These are phyloP conservation scores for Tylopilus sp. DNA, from an alignment of 768 basidiomycete genomes.

Conservation along the genomic window DNA sequence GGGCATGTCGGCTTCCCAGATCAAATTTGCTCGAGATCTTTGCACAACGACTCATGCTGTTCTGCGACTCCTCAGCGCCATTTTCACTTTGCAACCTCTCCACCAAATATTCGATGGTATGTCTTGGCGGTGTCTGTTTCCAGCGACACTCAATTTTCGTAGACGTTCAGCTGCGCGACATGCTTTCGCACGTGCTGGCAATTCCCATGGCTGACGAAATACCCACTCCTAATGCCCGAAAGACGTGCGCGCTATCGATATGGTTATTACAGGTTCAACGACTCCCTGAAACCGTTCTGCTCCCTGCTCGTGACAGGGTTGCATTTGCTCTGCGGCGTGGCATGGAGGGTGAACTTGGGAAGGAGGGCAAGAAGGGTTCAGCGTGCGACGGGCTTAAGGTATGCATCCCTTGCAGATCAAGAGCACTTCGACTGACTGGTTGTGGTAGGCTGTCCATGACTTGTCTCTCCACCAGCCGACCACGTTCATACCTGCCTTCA, in stretches of 20 bases:
- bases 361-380: conserved; percentile 86
- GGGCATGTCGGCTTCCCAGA: conserved; percentile 75
- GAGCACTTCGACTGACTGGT: conserved; percentile 9
- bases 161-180: conserved; percentile 58
- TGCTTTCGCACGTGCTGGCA: conserved; percentile 62
- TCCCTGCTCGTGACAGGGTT: conserved; percentile 63
- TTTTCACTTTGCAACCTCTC: conserved; percentile 59
- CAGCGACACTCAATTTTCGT: conserved; percentile 6
- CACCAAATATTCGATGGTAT: conserved; percentile 61
- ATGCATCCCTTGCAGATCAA: conserved; percentile 15
- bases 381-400: conserved; percentile 77
- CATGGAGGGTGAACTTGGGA: conserved; percentile 80
- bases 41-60: conserved; percentile 71
- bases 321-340: conserved; percentile 70
- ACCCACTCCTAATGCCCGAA: conserved; percentile 82
- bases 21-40: conserved; percentile 75
- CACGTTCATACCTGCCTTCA: conserved; percentile 69
- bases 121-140: conserved; percentile 14
- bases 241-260: conserved; percentile 76
- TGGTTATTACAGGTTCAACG: conserved; percentile 72
- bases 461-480: conserved; percentile 58
- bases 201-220: conserved; percentile 68
- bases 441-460: conserved; percentile 67
- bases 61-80: conserved; percentile 57
- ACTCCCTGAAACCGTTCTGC: conserved; percentile 57